Base-by-base conservation (phyloP, 345 rosid species). In the Sonneratia alba region DNA sequence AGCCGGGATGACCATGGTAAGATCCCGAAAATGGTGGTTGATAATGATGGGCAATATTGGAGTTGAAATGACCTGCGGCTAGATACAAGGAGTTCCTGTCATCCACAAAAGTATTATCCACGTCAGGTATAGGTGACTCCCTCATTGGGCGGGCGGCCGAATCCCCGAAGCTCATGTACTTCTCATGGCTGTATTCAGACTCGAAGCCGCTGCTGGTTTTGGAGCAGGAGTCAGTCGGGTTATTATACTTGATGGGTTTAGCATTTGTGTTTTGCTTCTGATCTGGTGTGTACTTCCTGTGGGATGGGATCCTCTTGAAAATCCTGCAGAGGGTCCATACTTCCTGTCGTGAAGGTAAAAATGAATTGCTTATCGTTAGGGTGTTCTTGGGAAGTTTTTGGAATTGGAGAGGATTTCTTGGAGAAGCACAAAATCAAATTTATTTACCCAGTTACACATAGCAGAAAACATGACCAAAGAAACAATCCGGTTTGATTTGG, bases 281-380 rank as follows among this genome's bases (percentile, higher is more conserved):
- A 10, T 76, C 81, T 0, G 79, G 74, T 42, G 76, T 45, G 84
- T 76, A 79, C 81, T 79, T 83, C 37, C 74, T 82, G 80, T 74
- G 72, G 0, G 89, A 61, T 38, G 86, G 83, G 62, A 77, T 68
- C 79, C 96, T 81, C 80, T 85, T 85, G 85, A 90, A 85, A 70
- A 90, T 85, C 77, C 96, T 81, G 74, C 96, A 90, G 1, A 90
- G 88, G 67, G 96, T 90, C 96, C 93, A 88, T 24, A 90, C 90
- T 76, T 90, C 96, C 96, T 90, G 86, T 38, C 71, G 65, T 64
- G 18, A n/a, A 53, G 3, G 22, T 6, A 34, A 18, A 32, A 53
- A 47, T 22, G 63, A 53, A 6, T n/a, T n/a, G 4, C 13, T 57
- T 9, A n/a, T 34, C 19, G 18, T 24, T 32, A 22, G 15, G 51